Base-by-base conservation (phyloP, 176 grass and related monocot genomes). In the Bolboschoenus planiculmis region DNA sequence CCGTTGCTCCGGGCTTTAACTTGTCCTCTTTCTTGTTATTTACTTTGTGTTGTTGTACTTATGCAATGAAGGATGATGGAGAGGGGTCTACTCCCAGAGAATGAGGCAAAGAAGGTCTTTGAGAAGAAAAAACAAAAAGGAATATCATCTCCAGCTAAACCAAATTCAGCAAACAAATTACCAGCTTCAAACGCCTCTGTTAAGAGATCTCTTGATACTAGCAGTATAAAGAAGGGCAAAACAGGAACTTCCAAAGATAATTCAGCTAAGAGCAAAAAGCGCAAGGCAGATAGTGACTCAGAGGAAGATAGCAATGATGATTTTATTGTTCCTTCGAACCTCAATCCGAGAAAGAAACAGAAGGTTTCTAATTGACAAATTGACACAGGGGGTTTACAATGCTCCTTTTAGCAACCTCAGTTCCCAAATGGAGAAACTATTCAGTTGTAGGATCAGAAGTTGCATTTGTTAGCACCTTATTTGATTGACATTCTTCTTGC, bases 31-130 rank as follows among this genome's bases (percentile, higher is more conserved):
- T 48, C 1, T 74, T 74, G 40, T 74, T 66, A 47, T 46, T 74
- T 48, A 48, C 70, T 48, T 74, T 74, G 40, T 47, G 47, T 16
- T 74, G 39, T 29, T 74, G 70, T 30, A 15, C 23, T 47, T 76
- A 24, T 60, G 46, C 27, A 63, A 44, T 48, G 24, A 10, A 82
- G 79, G 79, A 65, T 81, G 79, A 81, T 82, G 79, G 79, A 82
- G 79, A 2, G 58, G 56, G 79, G 58, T 44, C 57, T 82, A 30
- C 57, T 82, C 23, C 14, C 53, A 64, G 58, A 48, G 56, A 18
- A 59, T 31, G 35, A 65, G 37, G 79, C 79, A 10, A 64, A 30
- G 27, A 65, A 62, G 26, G 39, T 81, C 36, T 81, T 81, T 62
- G 23, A 65, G 36, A 60, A 65, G 59, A 81, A 81, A 62, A 58